These are phyloP conservation scores for Ploettnerulaceae sp. DNA, from an alignment of 2,329 filamentous ascomycete species.

Conservation along the genomic window DNA sequence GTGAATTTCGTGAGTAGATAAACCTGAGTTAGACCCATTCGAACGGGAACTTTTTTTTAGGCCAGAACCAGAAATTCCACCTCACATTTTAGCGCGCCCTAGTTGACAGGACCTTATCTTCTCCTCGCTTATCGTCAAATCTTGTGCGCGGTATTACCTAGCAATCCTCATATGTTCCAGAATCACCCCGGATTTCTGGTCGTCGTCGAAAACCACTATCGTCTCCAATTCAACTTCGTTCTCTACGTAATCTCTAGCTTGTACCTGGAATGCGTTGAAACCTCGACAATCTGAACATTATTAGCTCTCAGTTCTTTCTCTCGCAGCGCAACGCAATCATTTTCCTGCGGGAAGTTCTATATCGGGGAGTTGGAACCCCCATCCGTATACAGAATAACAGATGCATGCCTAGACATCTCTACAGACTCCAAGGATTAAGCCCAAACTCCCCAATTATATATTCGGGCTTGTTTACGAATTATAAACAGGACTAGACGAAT, in stretches of 20 bases:
- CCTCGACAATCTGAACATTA: background rate
- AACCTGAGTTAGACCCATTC: too few relatives aligned
- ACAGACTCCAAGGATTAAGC: background rate
- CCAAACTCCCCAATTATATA: background rate
- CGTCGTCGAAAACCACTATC: slow-evolving; percentile 79
- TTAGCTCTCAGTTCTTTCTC: background rate
- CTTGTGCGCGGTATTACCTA: too few relatives aligned
- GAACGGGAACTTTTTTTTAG: background rate
- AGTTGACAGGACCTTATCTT: too few relatives aligned
- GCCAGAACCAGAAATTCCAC: background rate
- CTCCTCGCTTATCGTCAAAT: too few relatives aligned
- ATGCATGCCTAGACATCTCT: background rate
- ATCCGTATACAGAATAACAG: background rate
- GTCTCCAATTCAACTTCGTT: slow-evolving; percentile 67
- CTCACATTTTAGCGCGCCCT: background rate
- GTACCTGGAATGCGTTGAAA: slow-evolving; percentile 67
- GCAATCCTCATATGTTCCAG: too few relatives aligned
- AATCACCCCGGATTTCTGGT: too few relatives aligned
- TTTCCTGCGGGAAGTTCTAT: too few relatives aligned
- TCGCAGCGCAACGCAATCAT: too few relatives aligned
- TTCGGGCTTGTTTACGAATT: background rate
- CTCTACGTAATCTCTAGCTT: slow-evolving; percentile 79
- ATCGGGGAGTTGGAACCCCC: too few relatives aligned
- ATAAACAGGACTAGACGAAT: background rate
- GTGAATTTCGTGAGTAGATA: too few relatives aligned